phyloP scores from a whole-genome alignment of 2,329 filamentous ascomycete genomes.

The Aureobasidium lini region DNA sequence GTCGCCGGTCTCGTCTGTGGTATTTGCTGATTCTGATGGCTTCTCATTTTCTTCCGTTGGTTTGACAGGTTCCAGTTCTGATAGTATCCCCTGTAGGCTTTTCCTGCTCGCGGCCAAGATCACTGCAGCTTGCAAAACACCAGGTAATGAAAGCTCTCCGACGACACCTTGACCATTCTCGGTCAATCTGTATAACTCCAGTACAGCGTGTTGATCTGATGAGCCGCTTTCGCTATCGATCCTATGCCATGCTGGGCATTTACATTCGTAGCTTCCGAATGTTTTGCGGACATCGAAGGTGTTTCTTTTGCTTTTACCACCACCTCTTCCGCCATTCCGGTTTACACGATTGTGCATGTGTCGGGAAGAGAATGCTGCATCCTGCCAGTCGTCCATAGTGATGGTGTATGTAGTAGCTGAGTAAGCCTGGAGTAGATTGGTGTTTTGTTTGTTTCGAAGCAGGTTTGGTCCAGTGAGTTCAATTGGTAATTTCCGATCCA shows the following conservation, averaged over 20 bases:
- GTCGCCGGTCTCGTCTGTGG: background rate
- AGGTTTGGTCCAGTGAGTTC: too few relatives aligned
- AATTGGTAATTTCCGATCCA: too few relatives aligned
- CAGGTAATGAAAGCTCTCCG: background rate
- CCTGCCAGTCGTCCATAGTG: slow-evolving; percentile 2
- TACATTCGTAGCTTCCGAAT: background rate
- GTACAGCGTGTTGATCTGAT: background rate
- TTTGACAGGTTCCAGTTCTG: background rate
- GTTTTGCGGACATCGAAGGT: background rate
- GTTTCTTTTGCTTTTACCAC: background rate
- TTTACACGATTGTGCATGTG: slow-evolving; percentile 1
- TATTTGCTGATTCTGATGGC: too few relatives aligned
- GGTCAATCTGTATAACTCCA: slow-evolving; percentile 9
- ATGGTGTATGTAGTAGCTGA: background rate
- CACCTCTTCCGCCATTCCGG: background rate
- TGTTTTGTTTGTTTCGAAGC: too few relatives aligned
- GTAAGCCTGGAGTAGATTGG: too few relatives aligned
- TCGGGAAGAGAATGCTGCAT: background rate
- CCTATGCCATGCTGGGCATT: background rate
- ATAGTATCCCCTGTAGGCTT: background rate
- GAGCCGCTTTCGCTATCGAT: background rate
- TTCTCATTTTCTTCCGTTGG: background rate
- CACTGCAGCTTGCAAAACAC: background rate
- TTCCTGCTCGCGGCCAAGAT: slow-evolving; percentile 3
- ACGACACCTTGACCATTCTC: background rate